phyloP scores from a whole-genome alignment of 108 stramenopile species.

The Schizochytrium sp. region DNA sequence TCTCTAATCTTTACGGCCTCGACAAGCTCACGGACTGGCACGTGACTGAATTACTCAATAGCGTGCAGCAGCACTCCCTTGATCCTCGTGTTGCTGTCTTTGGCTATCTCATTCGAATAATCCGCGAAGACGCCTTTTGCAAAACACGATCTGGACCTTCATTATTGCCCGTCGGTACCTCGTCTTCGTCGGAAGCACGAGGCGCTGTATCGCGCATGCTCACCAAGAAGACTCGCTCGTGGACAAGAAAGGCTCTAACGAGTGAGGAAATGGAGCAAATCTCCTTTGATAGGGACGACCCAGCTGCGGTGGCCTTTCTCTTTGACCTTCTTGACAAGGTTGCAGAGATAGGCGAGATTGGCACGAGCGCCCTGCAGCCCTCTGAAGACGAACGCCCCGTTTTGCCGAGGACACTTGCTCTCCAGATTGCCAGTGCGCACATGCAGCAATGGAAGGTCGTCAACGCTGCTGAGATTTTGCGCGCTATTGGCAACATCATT shows the following conservation, averaged over 20 bases:
- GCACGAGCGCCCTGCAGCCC: not conserved
- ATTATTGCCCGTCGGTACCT: no score
- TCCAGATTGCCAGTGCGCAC: not conserved
- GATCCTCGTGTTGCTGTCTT: not conserved
- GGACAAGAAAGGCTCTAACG: not conserved
- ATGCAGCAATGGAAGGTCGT: not conserved
- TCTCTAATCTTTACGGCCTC: not conserved
- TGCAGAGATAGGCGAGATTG: not conserved
- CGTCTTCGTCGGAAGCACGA: no score
- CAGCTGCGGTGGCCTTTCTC: not conserved
- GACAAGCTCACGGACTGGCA: constrained; percentile 15
- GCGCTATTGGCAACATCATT: not conserved
- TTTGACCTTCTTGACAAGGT: not conserved
- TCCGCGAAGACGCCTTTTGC: not conserved
- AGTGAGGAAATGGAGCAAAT: not conserved
- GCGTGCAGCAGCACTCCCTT: not conserved
- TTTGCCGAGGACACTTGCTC: not conserved
- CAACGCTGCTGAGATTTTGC: not conserved
- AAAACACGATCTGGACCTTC: not conserved
- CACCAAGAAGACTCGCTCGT: not conserved
- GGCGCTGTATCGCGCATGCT: no score
- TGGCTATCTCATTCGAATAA: not conserved
- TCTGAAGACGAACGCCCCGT: not conserved
- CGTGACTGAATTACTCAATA: not conserved
- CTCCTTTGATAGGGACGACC: not conserved